Conservation (phyloP, 768 basidiomycete genomes). For the Albatrellus ellisii region DNA sequence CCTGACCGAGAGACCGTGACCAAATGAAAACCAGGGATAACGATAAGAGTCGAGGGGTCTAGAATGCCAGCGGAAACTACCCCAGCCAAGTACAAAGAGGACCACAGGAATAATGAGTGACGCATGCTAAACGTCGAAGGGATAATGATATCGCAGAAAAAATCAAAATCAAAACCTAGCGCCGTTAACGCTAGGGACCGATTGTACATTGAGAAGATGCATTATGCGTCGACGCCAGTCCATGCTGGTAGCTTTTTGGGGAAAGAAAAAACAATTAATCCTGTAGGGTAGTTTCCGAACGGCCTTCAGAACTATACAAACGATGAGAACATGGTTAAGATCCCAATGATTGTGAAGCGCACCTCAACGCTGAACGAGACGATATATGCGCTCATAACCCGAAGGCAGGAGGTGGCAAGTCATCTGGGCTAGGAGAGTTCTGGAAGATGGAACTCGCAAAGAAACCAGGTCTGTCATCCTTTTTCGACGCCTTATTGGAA, state of each 20-base stretch:
- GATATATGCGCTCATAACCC: slow-evolving; percentile 16
- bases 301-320: slow-evolving; percentile 20
- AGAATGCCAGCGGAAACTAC: slow-evolving; percentile 20
- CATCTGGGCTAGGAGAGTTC: slow-evolving; percentile 78
- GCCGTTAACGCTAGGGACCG: slow-evolving; percentile 12
- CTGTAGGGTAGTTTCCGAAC: slow-evolving; percentile 24
- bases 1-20: slow-evolving; percentile 18
- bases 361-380: neutral
- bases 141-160: slow-evolving; percentile 32
- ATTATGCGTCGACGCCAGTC: slow-evolving; percentile 21
- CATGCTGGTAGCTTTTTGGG: slow-evolving; percentile 18
- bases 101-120: slow-evolving; percentile 13
- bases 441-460: slow-evolving; percentile 79
- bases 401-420: slow-evolving; percentile 58
- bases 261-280: slow-evolving; percentile 20
- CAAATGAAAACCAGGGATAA: slow-evolving; percentile 16
- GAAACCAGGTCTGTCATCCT: slow-evolving; percentile 22
- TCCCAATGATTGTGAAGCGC: neutral
- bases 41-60: slow-evolving; percentile 18
- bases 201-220: slow-evolving; percentile 17
- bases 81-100: slow-evolving; percentile 15
- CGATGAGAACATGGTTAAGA: neutral
- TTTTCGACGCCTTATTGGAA: slow-evolving; percentile 6
- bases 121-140: slow-evolving; percentile 25
- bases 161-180: slow-evolving; percentile 11